Base-by-base conservation (phyloP, 805 yeast species). In the Starmerella roubikii region DNA sequence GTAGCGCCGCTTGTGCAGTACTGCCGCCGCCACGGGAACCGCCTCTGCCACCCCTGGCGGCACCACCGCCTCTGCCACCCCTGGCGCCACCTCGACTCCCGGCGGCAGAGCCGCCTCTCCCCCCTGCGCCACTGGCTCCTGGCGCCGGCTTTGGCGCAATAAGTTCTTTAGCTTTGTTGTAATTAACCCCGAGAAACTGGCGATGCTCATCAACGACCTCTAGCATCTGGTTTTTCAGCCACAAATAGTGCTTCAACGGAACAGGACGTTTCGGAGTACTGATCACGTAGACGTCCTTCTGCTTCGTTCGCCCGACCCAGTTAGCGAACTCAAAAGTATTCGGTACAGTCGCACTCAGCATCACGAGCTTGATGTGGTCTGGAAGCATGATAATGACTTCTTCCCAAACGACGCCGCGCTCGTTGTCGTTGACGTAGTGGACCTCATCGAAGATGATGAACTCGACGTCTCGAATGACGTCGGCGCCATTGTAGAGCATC, bases 361-460 rank as follows among this genome's bases (percentile, higher is more conserved):
- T 64, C 46, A 91, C 84, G 51, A 82, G 80, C 54, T 88, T 88
- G 42, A 91, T 91, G 55, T 91, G 96, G 47, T 86, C 95, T 0
- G 98, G 98, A 25, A 91, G 65, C 94, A 91, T 84, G 50, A 91
- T 91, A 45, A 91, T 91, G 18, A 91, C 96, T 61, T 91, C 98
- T 63, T 91, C 98, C 98, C 98, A 91, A 3, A 91, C 98, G 12
- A 91, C 98, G 54, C 98, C 98, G 59, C 98, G 75, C 53, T 84
- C 94, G 41, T 83, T 78, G 62, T 91, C 98, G 57, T 91, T 91
- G 46, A 91, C 95, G 56, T 91, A 91, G 60, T 91, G 98, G 1
- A 91, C 98, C 57, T 91, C 98, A 62, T 91, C 98, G 57, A 91
- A 91, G 30, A 91, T 85, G 21, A 91, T 95, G 66, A 86, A 91